Percentiles rank a stretch among this genome's conserved stretches.
These are phyloP conservation scores for Colletotrichum lentis DNA, from an alignment of 2,329 filamentous ascomycete genomes.

Conservation along the genomic window DNA sequence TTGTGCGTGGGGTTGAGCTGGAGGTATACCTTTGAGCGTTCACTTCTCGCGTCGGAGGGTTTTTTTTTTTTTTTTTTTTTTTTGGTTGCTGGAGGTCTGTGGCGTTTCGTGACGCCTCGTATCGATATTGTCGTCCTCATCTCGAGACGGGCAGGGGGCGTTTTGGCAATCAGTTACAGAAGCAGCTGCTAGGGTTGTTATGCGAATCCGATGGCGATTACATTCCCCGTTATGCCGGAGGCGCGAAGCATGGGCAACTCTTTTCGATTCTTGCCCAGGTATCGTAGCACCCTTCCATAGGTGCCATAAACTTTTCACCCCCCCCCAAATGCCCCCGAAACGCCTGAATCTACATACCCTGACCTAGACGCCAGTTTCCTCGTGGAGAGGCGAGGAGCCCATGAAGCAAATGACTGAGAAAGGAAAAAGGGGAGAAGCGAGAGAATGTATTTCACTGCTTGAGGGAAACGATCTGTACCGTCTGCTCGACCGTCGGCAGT, in stretches of 20 bases:
- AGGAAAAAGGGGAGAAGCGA: no score
- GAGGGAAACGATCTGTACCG: constrained; percentile 58
- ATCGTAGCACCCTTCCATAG: constrained; percentile 10
- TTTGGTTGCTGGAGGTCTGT: neutral
- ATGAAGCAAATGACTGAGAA: neutral
- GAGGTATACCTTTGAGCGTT: neutral
- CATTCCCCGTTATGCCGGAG: neutral
- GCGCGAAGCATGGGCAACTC: neutral
- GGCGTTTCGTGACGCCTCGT: constrained; percentile 5
- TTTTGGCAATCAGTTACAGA: neutral
- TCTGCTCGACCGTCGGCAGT: constrained; percentile 74
- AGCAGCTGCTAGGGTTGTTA: neutral
- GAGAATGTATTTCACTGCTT: constrained; percentile 4
- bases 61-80: neutral
- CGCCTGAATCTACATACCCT: constrained; percentile 4
- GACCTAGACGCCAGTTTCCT: constrained; percentile 19
- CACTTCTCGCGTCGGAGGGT: neutral
- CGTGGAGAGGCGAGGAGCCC: neutral
- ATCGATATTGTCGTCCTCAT: neutral
- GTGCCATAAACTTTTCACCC: constrained; percentile 17
- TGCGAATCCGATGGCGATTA: neutral
- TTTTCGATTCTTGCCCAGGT: neutral
- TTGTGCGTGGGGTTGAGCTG: neutral
- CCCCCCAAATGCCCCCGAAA: constrained; percentile 14
- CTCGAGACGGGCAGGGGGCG: neutral